Evolutionary conservation across 768 basidiomycete genomes (phyloP).

Genomic region (Rhodosporidiobolus odoratus): DNA sequence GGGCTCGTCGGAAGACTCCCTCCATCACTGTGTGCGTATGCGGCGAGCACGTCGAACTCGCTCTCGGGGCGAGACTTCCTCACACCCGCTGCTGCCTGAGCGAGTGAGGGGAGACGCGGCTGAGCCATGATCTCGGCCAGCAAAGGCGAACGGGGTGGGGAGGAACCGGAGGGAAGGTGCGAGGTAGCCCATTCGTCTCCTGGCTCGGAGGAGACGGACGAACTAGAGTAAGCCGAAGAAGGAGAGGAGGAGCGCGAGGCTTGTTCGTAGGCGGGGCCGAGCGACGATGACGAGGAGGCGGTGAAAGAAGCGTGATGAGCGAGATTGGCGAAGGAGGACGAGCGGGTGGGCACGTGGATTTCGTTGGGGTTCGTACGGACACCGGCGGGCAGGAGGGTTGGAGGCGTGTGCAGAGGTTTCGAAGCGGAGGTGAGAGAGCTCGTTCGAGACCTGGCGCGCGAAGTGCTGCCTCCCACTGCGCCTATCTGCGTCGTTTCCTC

Average conservation of each 20-base stretch:
- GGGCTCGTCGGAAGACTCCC: background rate
- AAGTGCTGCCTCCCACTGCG: background rate
- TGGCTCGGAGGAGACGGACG: background rate
- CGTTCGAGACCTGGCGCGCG: background rate
- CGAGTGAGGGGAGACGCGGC: background rate
- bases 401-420: conserved; percentile 24
- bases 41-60: conserved; percentile 26
- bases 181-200: background rate
- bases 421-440: background rate
- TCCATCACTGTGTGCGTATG: conserved; percentile 12
- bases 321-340: background rate
- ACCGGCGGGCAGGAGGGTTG: conserved; percentile 12
- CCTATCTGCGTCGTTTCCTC: background rate
- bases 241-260: background rate
- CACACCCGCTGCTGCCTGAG: background rate
- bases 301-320: background rate
- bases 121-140: background rate
- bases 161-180: background rate
- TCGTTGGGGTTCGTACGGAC: background rate
- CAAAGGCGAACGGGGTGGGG: background rate
- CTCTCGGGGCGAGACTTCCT: conserved; percentile 15
- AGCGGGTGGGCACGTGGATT: background rate
- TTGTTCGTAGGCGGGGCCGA: background rate
- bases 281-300: background rate
- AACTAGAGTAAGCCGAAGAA: background rate